Conservation (phyloP, 1,284 basidiomycete species). For the Peniophora sp. region DNA sequence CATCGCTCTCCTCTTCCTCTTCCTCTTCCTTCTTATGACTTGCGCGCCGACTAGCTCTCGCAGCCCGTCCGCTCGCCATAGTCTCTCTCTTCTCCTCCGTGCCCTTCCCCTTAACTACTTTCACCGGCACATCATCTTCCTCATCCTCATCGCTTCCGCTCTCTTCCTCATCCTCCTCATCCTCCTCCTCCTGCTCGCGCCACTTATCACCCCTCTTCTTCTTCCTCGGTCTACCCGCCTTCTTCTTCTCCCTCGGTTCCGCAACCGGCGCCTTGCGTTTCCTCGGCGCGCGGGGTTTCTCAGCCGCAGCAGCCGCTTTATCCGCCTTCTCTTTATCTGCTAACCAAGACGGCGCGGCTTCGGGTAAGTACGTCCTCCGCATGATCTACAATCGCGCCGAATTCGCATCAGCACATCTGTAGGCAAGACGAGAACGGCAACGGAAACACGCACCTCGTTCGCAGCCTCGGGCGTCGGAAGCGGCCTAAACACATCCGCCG, state of each 20-base stretch:
- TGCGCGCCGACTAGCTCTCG: not conserved
- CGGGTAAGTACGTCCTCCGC: slow-evolving; percentile 46
- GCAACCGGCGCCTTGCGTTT: slow-evolving; percentile 31
- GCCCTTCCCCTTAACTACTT: slow-evolving; percentile 20
- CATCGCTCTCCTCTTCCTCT: too few species aligned
- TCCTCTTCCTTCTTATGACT: too few species aligned
- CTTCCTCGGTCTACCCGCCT: slow-evolving; percentile 21
- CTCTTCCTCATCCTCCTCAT: slow-evolving; percentile 16
- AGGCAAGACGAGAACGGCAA: slow-evolving; percentile 32
- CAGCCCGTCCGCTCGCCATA: not conserved
- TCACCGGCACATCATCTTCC: slow-evolving; percentile 18
- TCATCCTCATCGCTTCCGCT: slow-evolving; percentile 13
- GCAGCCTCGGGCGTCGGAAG: slow-evolving; percentile 55
- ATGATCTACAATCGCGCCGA: not conserved
- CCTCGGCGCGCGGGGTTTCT: slow-evolving; percentile 11
- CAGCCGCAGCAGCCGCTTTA: slow-evolving; percentile 12
- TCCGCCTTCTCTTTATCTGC: slow-evolving; percentile 25
- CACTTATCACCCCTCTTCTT: slow-evolving; percentile 13
- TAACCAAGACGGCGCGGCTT: slow-evolving; percentile 49
- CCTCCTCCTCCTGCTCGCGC: slow-evolving; percentile 20
- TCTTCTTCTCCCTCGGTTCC: slow-evolving; percentile 30
- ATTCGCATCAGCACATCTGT: slow-evolving; percentile 25
- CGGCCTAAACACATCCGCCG: slow-evolving; percentile 73
- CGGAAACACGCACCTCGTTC: slow-evolving; percentile 43
- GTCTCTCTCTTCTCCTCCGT: slow-evolving; percentile 4